phyloP scores from a whole-genome alignment of 2,329 filamentous ascomycete species.

The Pseudocercospora crystallina region DNA sequence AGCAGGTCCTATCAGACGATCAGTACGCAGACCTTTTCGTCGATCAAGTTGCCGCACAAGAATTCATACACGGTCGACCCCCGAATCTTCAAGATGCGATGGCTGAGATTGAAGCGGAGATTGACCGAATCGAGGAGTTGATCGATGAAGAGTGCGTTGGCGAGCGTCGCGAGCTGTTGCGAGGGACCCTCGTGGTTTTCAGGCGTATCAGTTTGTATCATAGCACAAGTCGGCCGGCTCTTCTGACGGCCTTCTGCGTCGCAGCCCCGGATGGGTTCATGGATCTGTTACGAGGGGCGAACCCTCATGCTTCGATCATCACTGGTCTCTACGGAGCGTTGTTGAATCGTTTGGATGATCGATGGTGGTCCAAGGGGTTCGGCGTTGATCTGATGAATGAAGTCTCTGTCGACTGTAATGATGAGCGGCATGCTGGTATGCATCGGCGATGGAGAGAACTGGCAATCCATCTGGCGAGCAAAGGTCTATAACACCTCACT shows the following conservation, averaged over 20 bases:
- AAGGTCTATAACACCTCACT: too few species aligned
- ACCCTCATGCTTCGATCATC: conserved; percentile 1
- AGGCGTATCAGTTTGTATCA: conserved; percentile 1
- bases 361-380: conserved; percentile 10
- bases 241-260: background rate
- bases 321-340: conserved; percentile 2
- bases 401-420: background rate
- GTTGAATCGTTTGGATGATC: conserved; percentile 6
- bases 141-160: background rate
- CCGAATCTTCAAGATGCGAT: background rate
- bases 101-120: background rate
- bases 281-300: background rate
- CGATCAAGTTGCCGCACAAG: background rate
- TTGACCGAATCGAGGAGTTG: background rate
- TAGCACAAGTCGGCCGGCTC: background rate
- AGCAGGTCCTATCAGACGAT: background rate
- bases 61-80: background rate
- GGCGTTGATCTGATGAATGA: conserved; percentile 8
- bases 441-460: background rate
- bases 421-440: background rate
- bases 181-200: background rate
- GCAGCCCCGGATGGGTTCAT: background rate
- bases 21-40: background rate
- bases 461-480: too few species aligned
- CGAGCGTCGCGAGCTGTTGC: background rate